These are phyloP conservation scores for Apiospora malaysiana DNA, from an alignment of 2,329 filamentous ascomycete genomes.

Conservation along the genomic window DNA sequence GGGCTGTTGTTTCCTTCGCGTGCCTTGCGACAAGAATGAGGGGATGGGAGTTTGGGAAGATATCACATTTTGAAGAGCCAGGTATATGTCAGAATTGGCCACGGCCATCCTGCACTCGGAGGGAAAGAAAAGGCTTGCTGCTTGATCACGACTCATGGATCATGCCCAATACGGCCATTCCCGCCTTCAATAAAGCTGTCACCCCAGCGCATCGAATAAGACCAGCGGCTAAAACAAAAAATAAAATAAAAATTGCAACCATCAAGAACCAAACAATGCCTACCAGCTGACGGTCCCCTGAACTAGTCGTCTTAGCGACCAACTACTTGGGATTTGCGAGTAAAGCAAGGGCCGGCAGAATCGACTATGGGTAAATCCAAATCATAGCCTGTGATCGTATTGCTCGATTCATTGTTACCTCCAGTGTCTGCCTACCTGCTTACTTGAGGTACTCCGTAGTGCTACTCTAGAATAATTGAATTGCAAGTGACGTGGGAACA, in stretches of 20 bases:
- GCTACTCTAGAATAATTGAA: background rate
- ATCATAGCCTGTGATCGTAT: background rate
- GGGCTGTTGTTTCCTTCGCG: no score
- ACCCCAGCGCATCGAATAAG: background rate
- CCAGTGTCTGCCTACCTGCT: no score
- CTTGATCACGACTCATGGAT: background rate
- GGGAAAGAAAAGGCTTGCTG: background rate
- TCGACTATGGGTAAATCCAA: background rate
- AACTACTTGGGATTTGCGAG: background rate
- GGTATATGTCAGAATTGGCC: no score
- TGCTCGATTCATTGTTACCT: no score
- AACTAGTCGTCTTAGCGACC: background rate
- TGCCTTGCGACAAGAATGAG: background rate
- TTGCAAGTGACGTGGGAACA: background rate
- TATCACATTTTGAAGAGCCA: background rate
- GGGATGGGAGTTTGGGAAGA: background rate
- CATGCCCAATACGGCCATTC: background rate
- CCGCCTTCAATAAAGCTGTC: background rate
- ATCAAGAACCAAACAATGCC: background rate
- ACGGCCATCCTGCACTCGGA: background rate
- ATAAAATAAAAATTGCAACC: no score
- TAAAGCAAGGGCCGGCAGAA: slow-evolving; percentile 4
- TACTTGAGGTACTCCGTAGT: no score
- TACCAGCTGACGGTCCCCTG: background rate
- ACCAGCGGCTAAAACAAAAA: background rate